Evolutionary conservation across 805 yeast species (phyloP).

Genomic region (Ogataea nakhonphanomensis): DNA sequence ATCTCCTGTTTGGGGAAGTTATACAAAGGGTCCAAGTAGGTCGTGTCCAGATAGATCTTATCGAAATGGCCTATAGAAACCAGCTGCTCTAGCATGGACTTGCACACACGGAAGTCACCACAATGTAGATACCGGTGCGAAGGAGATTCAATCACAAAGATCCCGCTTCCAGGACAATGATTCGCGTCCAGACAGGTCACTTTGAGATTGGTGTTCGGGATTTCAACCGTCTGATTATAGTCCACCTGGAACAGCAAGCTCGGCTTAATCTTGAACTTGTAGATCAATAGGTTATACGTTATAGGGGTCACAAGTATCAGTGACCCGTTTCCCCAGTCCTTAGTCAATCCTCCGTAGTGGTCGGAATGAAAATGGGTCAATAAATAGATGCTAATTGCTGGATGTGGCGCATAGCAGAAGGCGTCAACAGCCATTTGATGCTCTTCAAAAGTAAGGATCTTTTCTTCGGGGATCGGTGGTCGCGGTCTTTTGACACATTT

Average conservation of each 20-base stretch:
- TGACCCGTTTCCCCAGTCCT: constrained; percentile 67
- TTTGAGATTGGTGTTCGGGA: constrained; percentile 41
- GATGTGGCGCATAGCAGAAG: constrained; percentile 47
- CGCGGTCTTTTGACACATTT: constrained; percentile 20
- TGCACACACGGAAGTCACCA: constrained; percentile 85
- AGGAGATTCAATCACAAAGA: constrained; percentile 63
- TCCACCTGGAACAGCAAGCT: constrained; percentile 40
- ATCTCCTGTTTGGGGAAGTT: constrained; percentile 73
- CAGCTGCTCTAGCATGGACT: constrained; percentile 42
- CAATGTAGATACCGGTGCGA: constrained; percentile 62
- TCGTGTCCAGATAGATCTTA: constrained; percentile 80
- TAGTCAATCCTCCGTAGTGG: constrained; percentile 84
- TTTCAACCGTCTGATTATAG: constrained; percentile 33
- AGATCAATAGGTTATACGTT: constrained; percentile 56
- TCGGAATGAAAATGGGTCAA: constrained; percentile 89
- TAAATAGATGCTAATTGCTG: constrained; percentile 49
- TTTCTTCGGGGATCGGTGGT: constrained; percentile 50
- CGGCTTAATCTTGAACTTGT: constrained; percentile 53
- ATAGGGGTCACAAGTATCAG: constrained; percentile 68
- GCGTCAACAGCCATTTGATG: constrained; percentile 60
- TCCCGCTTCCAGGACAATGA: constrained; percentile 94
- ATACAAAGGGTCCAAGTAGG: constrained; percentile 74
- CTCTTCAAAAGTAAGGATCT: constrained; percentile 44
- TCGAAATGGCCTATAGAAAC: constrained; percentile 40
- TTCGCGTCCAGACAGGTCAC: constrained; percentile 79